Conservation (phyloP, 1,139 yeast genomes). For the Taphrina sp. region DNA sequence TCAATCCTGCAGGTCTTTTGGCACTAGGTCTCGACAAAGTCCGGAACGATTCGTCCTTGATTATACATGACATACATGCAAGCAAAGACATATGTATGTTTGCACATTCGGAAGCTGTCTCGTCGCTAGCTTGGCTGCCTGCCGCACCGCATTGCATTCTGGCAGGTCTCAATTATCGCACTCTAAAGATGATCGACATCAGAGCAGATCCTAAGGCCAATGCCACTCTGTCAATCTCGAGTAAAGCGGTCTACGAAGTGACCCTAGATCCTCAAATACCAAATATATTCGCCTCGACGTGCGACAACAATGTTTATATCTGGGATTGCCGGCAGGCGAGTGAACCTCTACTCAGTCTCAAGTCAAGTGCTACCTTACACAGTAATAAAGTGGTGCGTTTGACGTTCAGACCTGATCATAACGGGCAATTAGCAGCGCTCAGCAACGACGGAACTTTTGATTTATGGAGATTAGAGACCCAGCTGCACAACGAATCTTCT, state of each 20-base stretch:
- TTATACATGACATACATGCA: constrained; percentile 67
- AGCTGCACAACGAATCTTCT: too few species aligned
- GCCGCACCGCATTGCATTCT: constrained; percentile 57
- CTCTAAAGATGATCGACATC: constrained; percentile 73
- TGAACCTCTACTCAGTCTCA: constrained; percentile 60
- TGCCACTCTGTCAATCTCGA: constrained; percentile 46
- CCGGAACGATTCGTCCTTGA: constrained; percentile 72
- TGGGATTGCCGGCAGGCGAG: constrained; percentile 72
- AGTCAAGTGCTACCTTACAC: constrained; percentile 66
- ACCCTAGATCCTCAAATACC: constrained; percentile 8
- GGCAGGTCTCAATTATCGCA: constrained; percentile 69
- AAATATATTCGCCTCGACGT: constrained; percentile 58
- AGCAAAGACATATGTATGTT: constrained; percentile 41
- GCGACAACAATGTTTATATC: constrained; percentile 62
- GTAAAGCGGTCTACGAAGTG: constrained; percentile 25
- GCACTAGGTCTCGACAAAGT: constrained; percentile 82
- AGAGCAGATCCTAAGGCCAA: constrained; percentile 48
- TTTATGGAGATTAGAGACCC: constrained; percentile 10
- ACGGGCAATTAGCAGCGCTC: constrained; percentile 11
- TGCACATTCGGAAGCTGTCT: constrained; percentile 32
- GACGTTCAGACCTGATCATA: constrained; percentile 53
- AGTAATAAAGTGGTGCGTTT: constrained; percentile 61
- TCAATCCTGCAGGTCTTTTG: constrained; percentile 41
- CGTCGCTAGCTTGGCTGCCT: constrained; percentile 54
- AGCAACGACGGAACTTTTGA: constrained; percentile 11